A percentile compares a stretch with the other conserved stretches of the same genome.
phyloP scores from a whole-genome alignment of 2,329 filamentous ascomycete species.

The Mollisia scopiformis region DNA sequence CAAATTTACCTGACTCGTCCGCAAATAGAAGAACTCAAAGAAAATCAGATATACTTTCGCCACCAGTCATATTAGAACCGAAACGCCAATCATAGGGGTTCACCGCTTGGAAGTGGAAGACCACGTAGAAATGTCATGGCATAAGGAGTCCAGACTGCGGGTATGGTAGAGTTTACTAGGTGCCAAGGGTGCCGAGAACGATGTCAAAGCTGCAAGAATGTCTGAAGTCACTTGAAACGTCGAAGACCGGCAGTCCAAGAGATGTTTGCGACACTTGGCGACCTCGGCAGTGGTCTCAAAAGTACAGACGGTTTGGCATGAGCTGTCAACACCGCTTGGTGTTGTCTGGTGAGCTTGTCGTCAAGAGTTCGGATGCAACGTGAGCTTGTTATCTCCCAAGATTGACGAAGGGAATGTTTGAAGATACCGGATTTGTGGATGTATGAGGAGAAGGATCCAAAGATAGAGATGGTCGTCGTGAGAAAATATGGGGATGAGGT shows the following conservation, averaged over 20 bases:
- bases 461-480: neutral
- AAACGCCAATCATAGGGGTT: constrained; percentile 9
- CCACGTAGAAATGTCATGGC: constrained; percentile 4
- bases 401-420: neutral
- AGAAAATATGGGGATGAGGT: neutral
- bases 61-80: neutral
- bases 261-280: constrained; percentile 19
- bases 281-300: constrained; percentile 17
- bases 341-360: neutral
- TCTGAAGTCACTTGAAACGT: constrained; percentile 14
- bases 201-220: constrained; percentile 4
- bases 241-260: neutral
- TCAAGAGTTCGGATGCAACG: constrained; percentile 13
- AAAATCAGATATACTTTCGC: neutral
- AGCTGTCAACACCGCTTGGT: constrained; percentile 15
- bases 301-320: constrained; percentile 13
- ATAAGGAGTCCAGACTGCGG: constrained; percentile 4
- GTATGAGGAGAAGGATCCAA: neutral
- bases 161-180: constrained; percentile 2
- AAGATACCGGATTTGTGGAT: neutral
- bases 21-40: constrained; percentile 1
- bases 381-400: neutral
- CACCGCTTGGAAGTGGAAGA: neutral
- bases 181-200: constrained; percentile 15
- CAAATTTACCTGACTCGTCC: constrained; percentile 4